Conservation (phyloP, 1,139 yeast genomes). For the Pichia sp. region DNA sequence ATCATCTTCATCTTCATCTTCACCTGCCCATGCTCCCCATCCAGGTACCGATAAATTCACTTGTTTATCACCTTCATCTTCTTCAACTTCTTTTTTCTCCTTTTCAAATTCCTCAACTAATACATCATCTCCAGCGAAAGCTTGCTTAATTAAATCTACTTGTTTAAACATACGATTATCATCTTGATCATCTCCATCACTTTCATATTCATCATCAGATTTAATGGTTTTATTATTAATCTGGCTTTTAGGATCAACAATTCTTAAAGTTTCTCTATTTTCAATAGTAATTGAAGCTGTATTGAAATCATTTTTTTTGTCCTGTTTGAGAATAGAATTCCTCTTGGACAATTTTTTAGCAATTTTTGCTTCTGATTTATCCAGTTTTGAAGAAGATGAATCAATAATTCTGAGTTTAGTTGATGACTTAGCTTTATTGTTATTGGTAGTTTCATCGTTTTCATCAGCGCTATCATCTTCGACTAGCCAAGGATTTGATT, state of each 20-base stretch:
- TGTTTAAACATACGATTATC: conserved; percentile 57
- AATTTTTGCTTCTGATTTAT: conserved; percentile 47
- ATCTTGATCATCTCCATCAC: conserved; percentile 32
- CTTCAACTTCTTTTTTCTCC: conserved; percentile 55
- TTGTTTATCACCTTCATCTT: conserved; percentile 82
- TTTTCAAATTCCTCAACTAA: conserved; percentile 66
- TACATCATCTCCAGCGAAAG: conserved; percentile 94
- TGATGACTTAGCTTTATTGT: conserved; percentile 32
- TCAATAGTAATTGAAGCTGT: conserved; percentile 41
- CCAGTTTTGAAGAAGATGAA: conserved; percentile 44
- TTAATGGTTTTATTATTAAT: conserved; percentile 5
- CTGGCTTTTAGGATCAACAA: conserved; percentile 21
- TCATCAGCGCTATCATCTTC: conserved; percentile 12
- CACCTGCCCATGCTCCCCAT: conserved; percentile 84
- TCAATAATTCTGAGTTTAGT: conserved; percentile 51
- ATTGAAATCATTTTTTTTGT: conserved; percentile 26
- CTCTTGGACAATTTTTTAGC: conserved; percentile 32
- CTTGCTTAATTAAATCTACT: conserved; percentile 71
- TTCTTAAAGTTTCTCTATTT: conserved; percentile 37
- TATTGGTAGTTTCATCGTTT: conserved; percentile 19
- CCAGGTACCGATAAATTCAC: conserved; percentile 87
- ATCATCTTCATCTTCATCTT: conserved; percentile 36
- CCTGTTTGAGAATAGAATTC: conserved; percentile 28
- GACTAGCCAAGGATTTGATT: background rate
- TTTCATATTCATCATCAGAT: conserved; percentile 31